Conservation (phyloP, 345 rosid species). For the Microcos paniculata region DNA sequence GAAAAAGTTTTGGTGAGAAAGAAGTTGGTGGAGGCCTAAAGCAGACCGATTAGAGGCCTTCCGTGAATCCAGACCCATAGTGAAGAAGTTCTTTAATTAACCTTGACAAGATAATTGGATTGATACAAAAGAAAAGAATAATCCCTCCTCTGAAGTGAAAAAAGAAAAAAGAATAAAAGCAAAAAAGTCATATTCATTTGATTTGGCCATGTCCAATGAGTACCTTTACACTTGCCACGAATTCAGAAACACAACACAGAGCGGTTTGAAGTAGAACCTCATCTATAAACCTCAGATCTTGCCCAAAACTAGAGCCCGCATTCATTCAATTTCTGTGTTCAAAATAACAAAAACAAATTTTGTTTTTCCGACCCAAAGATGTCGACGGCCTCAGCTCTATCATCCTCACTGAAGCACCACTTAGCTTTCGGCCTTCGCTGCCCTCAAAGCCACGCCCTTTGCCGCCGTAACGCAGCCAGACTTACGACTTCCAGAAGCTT, state of each 20-base stretch:
- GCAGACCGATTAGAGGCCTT: too few relatives aligned
- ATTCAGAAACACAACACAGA: background rate
- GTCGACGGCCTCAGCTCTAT: conserved; percentile 54
- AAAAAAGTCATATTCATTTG: background rate
- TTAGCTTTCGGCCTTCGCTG: conserved; percentile 30
- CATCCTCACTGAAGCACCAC: conserved; percentile 42
- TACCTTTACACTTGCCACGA: background rate
- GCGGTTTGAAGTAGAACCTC: background rate
- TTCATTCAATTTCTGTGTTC: background rate
- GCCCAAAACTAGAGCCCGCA: background rate
- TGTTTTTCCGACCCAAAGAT: conserved; percentile 21
- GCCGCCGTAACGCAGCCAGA: conserved; percentile 8
- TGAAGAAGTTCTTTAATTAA: too few relatives aligned
- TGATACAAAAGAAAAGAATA: too few relatives aligned
- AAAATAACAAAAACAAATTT: background rate
- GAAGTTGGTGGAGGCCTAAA: background rate
- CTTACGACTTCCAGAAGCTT: conserved; percentile 25
- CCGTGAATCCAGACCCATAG: too few relatives aligned
- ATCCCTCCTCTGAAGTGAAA: too few relatives aligned
- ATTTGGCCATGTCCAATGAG: background rate
- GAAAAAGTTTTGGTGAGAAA: background rate
- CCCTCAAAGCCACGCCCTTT: conserved; percentile 20
- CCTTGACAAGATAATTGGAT: too few relatives aligned
- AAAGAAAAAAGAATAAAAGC: too few relatives aligned
- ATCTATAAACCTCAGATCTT: background rate